Percentiles rank a stretch among this genome's conserved stretches.
Evolutionary conservation across 2,329 filamentous ascomycete species (phyloP).

Genomic region (Penicillium carneum): DNA sequence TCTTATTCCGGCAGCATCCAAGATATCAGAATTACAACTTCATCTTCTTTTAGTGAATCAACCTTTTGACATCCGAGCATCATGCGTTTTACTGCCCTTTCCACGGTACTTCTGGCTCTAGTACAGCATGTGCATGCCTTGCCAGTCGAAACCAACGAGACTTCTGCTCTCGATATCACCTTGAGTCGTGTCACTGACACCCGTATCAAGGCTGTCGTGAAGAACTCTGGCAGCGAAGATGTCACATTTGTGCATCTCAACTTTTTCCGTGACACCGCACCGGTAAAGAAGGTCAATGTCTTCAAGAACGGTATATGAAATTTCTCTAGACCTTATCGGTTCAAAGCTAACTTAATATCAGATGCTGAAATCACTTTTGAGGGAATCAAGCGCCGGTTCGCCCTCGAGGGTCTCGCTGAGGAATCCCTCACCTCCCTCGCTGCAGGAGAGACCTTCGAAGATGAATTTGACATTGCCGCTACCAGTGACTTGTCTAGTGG

Average conservation of each 20-base stretch:
- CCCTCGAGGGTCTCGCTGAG: slow-evolving; percentile 37
- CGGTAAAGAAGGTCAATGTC: slow-evolving; percentile 48
- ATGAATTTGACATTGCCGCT: slow-evolving; percentile 48
- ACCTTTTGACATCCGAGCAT: slow-evolving; percentile 9
- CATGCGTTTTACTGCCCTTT: slow-evolving; percentile 35
- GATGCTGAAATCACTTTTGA: slow-evolving; percentile 43
- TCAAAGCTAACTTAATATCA: slow-evolving; percentile 25
- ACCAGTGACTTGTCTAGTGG: slow-evolving; percentile 54
- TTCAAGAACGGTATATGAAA: slow-evolving; percentile 40
- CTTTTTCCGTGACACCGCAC: slow-evolving; percentile 46
- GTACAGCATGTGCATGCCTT: slow-evolving; percentile 30
- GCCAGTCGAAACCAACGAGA: slow-evolving; percentile 28
- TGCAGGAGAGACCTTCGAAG: slow-evolving; percentile 40
- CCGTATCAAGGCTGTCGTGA: slow-evolving; percentile 47
- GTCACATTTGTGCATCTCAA: slow-evolving; percentile 48
- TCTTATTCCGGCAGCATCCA: background rate
- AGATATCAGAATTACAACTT: background rate
- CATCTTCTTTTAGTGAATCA: background rate
- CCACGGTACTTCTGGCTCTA: slow-evolving; percentile 34
- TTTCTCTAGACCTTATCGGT: background rate
- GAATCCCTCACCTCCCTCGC: slow-evolving; percentile 43
- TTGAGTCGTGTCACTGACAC: slow-evolving; percentile 44
- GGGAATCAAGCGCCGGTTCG: slow-evolving; percentile 43
- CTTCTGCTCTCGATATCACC: slow-evolving; percentile 41
- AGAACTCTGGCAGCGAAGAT: slow-evolving; percentile 44